Evolutionary conservation across 2,329 filamentous ascomycete species (phyloP).

Genomic region (Sporothrix euskadiensis): DNA sequence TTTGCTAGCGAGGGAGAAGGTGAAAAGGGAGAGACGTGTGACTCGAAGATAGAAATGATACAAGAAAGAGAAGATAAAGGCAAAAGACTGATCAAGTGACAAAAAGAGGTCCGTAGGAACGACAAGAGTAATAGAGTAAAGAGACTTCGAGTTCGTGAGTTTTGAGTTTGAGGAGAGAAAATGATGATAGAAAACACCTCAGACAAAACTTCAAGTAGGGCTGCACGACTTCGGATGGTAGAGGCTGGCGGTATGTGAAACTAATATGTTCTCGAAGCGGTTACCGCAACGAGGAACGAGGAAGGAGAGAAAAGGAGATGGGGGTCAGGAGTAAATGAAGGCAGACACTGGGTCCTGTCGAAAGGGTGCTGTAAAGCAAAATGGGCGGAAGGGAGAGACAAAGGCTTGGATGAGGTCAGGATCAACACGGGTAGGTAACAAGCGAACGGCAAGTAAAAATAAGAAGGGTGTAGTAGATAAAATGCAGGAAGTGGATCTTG

Average conservation of each 20-base stretch:
- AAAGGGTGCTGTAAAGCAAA: constrained; percentile 7
- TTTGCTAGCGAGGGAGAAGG: not conserved
- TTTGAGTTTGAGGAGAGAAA: not conserved
- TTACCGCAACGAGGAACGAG: not conserved
- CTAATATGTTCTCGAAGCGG: not conserved
- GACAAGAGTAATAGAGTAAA: not conserved
- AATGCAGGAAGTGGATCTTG: not conserved
- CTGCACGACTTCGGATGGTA: constrained; percentile 7
- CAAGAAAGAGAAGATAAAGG: not conserved
- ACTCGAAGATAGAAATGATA: not conserved
- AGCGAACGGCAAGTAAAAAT: not conserved
- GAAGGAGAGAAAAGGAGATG: not conserved
- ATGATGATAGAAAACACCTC: not conserved
- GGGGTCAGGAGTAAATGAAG: constrained; percentile 13
- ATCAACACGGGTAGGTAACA: not conserved
- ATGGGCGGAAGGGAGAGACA: constrained; percentile 6
- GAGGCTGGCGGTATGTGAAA: constrained; percentile 20
- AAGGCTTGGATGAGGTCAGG: constrained; percentile 3
- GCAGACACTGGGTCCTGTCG: not conserved
- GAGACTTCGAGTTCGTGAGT: not conserved
- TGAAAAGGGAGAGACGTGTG: not conserved
- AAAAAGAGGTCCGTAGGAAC: not conserved
- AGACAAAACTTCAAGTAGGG: not conserved
- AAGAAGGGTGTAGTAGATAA: not conserved
- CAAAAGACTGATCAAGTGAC: not conserved